A percentile compares a stretch with the other conserved stretches of the same genome.
Evolutionary conservation across 1,284 basidiomycete species (phyloP).

Genomic region (Cutaneotrichosporon sp.): DNA sequence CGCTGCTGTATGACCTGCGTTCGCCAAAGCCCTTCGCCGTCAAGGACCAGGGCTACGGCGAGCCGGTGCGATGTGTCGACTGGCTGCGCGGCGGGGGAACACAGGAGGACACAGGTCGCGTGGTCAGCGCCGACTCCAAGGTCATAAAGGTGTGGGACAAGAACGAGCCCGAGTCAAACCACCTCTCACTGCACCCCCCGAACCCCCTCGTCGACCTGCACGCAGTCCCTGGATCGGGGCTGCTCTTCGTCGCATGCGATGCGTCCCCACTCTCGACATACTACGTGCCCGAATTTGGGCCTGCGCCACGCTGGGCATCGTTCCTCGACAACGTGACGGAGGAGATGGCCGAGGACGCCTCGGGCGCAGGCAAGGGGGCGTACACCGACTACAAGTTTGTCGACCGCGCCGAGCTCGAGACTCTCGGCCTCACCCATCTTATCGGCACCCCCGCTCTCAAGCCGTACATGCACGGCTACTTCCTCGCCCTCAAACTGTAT

Average conservation of each 20-base stretch:
- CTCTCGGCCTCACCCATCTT: constrained; percentile 86
- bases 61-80: constrained; percentile 76
- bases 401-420: constrained; percentile 77
- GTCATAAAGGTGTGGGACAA: constrained; percentile 94
- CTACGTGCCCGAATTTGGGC: constrained; percentile 92
- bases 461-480: constrained; percentile 99
- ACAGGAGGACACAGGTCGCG: constrained; percentile 66
- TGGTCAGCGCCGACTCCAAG: constrained; percentile 86
- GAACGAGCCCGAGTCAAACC: constrained; percentile 77
- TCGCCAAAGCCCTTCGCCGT: constrained; percentile 73
- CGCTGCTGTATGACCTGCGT: constrained; percentile 89
- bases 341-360: constrained; percentile 79
- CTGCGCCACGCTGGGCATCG: constrained; percentile 92
- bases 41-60: constrained; percentile 96
- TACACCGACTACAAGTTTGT: constrained; percentile 99
- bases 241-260: constrained; percentile 85
- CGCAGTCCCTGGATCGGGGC: constrained; percentile 75
- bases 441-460: constrained; percentile 90
- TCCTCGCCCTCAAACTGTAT: constrained; percentile 90
- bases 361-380: constrained; percentile 50
- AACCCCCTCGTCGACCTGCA: constrained; percentile 83
- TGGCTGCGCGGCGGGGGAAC: constrained; percentile 92
- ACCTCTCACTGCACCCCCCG: constrained; percentile 86
- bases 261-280: constrained; percentile 85
- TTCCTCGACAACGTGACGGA: constrained; percentile 99